Base-by-base conservation (phyloP, 495 filamentous ascomycete genomes). In the Parathielavia appendiculata region DNA sequence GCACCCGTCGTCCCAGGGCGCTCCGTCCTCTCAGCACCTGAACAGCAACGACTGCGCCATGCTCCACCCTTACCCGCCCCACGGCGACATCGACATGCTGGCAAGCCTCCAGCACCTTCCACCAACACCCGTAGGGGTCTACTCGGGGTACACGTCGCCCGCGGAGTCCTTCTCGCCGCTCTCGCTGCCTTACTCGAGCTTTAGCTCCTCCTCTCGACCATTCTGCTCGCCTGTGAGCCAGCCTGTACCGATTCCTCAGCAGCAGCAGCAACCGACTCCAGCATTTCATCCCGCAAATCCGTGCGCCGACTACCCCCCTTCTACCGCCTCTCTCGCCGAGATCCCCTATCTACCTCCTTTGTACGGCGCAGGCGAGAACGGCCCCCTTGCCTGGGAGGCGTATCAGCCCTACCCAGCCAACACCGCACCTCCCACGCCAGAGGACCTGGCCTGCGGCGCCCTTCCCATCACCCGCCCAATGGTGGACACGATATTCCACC, bases 401-500 rank as follows among this genome's bases (percentile, higher is more conserved):
- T 74, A 75, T 48, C 47, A 70, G 36, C 19, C 70, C n/a, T 70
- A 63, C 23, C 20, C 17, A 48, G 66, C 45, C 54, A 57, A 63
- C 46, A 79, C 77, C 0, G 78, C 79, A 4, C 85, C 86, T 13
- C 79, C 85, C 0, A 87, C 84, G 0, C 83, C 85, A 0, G 79
- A 86, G 46, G 73, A 77, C 58, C 82, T 83, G 60, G 69, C 54
- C 6, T 61, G 49, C 54, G 79, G 22, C 76, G 75, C n/a, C 68
- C 75, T 22, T 71, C 78, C 54, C 73, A 80, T 58, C 47, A 14
- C n/a, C 39, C 4, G 35, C 12, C 5, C 16, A 36, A 17, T 11
- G 5, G 12, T 4, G 12, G 7, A 9, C 16, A 19, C 52, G 38
- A 19, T 41, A 40, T 2, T 22, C 5, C 52, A 55, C 9, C 40